Base-by-base conservation (phyloP, 2,329 filamentous ascomycete genomes). In the Zymoseptoria brevis region DNA sequence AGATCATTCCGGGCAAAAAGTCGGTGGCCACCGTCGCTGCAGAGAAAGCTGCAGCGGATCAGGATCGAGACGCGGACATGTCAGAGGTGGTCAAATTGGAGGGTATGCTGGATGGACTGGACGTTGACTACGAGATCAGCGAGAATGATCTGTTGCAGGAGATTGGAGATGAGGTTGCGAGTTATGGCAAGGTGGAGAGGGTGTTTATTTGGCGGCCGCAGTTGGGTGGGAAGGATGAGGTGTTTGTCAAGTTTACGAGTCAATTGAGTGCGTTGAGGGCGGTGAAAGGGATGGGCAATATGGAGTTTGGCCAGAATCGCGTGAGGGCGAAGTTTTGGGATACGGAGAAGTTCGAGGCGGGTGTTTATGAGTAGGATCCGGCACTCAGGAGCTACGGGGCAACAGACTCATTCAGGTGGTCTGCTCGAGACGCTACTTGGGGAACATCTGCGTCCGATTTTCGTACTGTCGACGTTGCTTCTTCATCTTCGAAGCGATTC, bases 161-260 rank as follows among this genome's bases (percentile, higher is more conserved):
- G 73, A 96, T 99, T 74, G 94, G 94, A 6, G 90, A 96, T 69
- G 90, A 96, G 71, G 96, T 95, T 74, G 87, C 86, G 54, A 91
- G 92, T 80, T 74, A 67, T 60, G 72, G 72, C 4, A 66, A 66
- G 83, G 70, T 73, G 7, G 73, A 74, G 60, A 61, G 72, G 21
- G 53, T 74, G n/a, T 72, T 68, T 54, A 67, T 96, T 59, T 84
- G 89, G 69, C 79, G 84, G 51, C 77, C 81, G 64, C 75, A 66
- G 63, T 60, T 79, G 50, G 75, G 71, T 24, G 70, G 69, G 1
- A 62, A 64, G 4, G 53, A 75, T 73, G 61, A 75, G 56, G 94
- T 99, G 4, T 97, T 96, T 73, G 90, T 99, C 73, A 90, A 95
- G 73, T 99, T 97, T 71, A 93, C 89, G 1, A 88, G 88, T 65